phyloP scores from a whole-genome alignment of 495 filamentous ascomycete genomes.

The Cladorrhinum samala region DNA sequence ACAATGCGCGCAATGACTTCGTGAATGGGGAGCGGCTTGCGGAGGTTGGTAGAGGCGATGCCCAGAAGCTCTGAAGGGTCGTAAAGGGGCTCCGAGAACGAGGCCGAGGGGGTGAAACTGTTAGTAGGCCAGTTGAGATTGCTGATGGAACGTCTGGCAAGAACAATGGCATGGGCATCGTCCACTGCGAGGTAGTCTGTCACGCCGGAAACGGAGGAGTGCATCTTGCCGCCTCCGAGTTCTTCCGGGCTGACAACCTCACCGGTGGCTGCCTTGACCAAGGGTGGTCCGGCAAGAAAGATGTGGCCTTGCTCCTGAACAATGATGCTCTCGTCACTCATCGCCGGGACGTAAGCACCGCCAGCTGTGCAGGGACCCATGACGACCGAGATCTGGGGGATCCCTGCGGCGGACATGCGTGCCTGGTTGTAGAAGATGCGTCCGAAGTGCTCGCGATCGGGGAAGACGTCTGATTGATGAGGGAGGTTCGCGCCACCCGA shows the following conservation, averaged over 20 bases:
- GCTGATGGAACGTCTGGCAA: constrained; percentile 73
- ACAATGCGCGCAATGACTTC: constrained; percentile 94
- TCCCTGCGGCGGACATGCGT: constrained; percentile 75
- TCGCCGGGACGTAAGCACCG: constrained; percentile 91
- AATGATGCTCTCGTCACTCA: constrained; percentile 97
- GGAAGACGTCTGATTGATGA: constrained; percentile 94
- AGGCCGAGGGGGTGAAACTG: constrained; percentile 5
- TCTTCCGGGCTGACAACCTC: constrained; percentile 91
- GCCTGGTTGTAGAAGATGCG: constrained; percentile 99
- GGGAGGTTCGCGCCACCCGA: constrained; percentile 95
- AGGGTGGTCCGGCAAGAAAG: constrained; percentile 89
- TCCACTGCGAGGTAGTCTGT: constrained; percentile 94
- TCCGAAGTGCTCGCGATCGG: constrained; percentile 90
- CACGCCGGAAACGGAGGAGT: constrained; percentile 87
- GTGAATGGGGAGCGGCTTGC: constrained; percentile 73
- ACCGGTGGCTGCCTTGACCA: constrained; percentile 95
- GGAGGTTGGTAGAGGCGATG: constrained; percentile 82
- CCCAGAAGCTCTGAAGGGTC: constrained; percentile 75
- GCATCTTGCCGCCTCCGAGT: constrained; percentile 86
- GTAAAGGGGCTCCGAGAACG: constrained; percentile 67
- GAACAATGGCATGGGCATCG: constrained; percentile 85
- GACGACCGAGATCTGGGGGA: constrained; percentile 91
- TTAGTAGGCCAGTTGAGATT: constrained; percentile 86
- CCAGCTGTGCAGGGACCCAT: constrained; percentile 98
- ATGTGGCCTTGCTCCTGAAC: constrained; percentile 93